A percentile compares a stretch with the other conserved stretches of the same genome.
Evolutionary conservation across 192 early-diverging fungal genomes (phyloP).

Genomic region (Gigaspora rosea): DNA sequence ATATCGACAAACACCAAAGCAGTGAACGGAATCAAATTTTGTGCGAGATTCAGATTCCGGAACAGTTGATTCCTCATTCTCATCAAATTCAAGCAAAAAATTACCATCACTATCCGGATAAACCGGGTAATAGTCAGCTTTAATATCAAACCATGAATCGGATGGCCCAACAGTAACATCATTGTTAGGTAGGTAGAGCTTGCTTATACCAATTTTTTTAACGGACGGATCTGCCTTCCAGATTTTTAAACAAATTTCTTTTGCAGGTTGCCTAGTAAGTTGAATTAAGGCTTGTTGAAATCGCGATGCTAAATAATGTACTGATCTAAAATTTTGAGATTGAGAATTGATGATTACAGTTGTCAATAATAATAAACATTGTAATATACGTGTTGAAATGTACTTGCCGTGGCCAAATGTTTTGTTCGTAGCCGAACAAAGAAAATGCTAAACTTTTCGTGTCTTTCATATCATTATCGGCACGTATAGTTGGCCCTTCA

Average conservation of each 20-base stretch:
- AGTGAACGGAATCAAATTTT: constrained; percentile 6
- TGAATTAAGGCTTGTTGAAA: background rate
- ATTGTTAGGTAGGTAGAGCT: background rate
- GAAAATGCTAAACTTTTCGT: background rate
- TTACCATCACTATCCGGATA: constrained; percentile 1
- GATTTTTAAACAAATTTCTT: background rate
- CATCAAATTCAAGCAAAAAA: constrained; percentile 4
- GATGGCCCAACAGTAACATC: background rate
- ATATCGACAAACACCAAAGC: background rate
- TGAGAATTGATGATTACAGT: background rate
- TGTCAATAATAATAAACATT: too few relatives aligned
- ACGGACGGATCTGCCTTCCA: constrained; percentile 17
- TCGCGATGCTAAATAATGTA: constrained; percentile 19
- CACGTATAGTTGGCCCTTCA: background rate
- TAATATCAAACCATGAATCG: background rate
- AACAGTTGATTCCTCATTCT: background rate
- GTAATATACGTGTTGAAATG: too few relatives aligned
- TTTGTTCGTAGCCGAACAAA: constrained; percentile 14
- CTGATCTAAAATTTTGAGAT: background rate
- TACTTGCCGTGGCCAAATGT: constrained; percentile 7
- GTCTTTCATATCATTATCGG: background rate
- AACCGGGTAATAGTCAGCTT: background rate
- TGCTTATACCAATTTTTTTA: background rate
- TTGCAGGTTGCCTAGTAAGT: background rate
- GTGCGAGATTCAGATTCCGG: background rate